phyloP scores from a whole-genome alignment of 2,329 filamentous ascomycete species.

The Colletotrichum tanaceti region DNA sequence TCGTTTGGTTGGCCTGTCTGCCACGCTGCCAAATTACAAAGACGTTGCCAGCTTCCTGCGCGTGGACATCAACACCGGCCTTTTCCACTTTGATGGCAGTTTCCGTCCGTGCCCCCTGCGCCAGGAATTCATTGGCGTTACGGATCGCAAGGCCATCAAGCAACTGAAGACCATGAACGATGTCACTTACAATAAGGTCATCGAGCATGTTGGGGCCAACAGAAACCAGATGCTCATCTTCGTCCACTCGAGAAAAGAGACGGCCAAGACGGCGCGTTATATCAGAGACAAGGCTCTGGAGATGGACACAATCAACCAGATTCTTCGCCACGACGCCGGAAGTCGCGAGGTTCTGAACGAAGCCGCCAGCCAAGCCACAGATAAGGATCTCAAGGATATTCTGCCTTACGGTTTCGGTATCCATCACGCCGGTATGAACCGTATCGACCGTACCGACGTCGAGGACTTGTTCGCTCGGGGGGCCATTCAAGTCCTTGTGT shows the following conservation, averaged over 20 bases:
- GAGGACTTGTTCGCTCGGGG: conserved; percentile 94
- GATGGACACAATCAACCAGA: conserved; percentile 95
- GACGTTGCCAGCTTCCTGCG: conserved; percentile 97
- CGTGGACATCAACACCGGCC: conserved; percentile 83
- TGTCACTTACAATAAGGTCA: conserved; percentile 95
- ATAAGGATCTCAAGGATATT: conserved; percentile 91
- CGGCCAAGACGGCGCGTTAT: conserved; percentile 95
- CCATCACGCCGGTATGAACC: conserved; percentile 96
- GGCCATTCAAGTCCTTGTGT: conserved; percentile 93
- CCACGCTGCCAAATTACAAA: conserved; percentile 94
- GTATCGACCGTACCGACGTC: conserved; percentile 93
- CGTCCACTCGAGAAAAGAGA: conserved; percentile 98
- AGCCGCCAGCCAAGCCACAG: conserved; percentile 83
- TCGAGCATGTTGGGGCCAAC: conserved; percentile 93
- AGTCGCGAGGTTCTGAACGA: conserved; percentile 89
- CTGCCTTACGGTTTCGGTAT: conserved; percentile 98
- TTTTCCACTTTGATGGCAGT: conserved; percentile 97
- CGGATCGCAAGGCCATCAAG: conserved; percentile 98
- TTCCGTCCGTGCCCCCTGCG: conserved; percentile 93
- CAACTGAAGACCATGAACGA: conserved; percentile 99
- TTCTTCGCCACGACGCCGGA: conserved; percentile 90
- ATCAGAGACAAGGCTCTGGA: conserved; percentile 98
- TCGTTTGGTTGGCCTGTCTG: conserved; percentile 90
- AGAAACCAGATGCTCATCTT: conserved; percentile 99
- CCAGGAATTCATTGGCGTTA: conserved; percentile 97